phyloP scores from a whole-genome alignment of 2,329 filamentous ascomycete species.

The Lanzia echinophila region DNA sequence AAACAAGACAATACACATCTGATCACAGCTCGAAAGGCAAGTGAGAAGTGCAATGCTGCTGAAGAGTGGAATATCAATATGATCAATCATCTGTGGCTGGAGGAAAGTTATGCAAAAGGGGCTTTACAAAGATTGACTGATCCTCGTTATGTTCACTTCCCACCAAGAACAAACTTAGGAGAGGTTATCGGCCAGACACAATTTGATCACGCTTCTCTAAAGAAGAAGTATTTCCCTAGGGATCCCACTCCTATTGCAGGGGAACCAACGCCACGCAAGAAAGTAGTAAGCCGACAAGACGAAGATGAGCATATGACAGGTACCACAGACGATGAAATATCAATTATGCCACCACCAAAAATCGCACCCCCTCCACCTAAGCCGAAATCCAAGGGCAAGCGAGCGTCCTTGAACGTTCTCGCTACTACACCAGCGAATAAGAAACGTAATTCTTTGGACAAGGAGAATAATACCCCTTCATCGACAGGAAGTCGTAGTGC shows the following conservation, averaged over 20 bases:
- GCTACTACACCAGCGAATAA: constrained; percentile 50
- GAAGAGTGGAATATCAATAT: constrained; percentile 87
- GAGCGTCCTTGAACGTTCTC: constrained; percentile 1
- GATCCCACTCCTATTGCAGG: constrained; percentile 37
- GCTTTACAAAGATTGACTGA: constrained; percentile 66
- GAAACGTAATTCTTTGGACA: constrained; percentile 48
- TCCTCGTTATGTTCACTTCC: constrained; percentile 77
- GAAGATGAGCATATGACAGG: constrained; percentile 32
- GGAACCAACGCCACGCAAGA: constrained; percentile 40
- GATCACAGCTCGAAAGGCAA: constrained; percentile 79
- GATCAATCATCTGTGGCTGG: constrained; percentile 93
- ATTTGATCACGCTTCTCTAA: constrained; percentile 57
- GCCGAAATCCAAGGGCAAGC: constrained; percentile 11
- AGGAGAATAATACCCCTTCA: constrained; percentile 79
- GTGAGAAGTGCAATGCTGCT: constrained; percentile 90
- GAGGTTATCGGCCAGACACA: constrained; percentile 88
- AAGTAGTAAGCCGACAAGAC: constrained; percentile 41
- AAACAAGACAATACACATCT: constrained; percentile 93
- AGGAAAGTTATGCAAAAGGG: constrained; percentile 93
- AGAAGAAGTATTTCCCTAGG: constrained; percentile 56
- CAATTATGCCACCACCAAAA: background rate
- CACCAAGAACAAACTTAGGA: constrained; percentile 79
- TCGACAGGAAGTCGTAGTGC: constrained; percentile 76
- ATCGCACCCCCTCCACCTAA: background rate
- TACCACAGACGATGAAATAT: constrained; percentile 9